phyloP scores from a whole-genome alignment of 106 monocot genomes.

The Hemerocallis citrina region DNA sequence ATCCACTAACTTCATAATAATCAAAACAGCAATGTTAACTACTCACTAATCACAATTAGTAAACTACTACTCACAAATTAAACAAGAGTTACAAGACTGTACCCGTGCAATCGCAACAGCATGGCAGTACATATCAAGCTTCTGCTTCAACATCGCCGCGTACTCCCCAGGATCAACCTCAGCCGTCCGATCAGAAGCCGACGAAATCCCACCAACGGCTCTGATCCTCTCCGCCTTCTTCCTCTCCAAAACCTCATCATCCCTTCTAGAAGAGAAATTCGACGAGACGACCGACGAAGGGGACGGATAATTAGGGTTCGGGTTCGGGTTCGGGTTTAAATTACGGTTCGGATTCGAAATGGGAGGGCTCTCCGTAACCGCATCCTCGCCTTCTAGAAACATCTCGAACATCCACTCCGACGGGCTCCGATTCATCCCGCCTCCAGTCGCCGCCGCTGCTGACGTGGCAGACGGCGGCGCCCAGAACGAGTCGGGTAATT shows the following conservation, averaged over 20 bases:
- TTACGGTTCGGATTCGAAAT: not conserved
- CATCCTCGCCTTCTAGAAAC: conserved; percentile 38
- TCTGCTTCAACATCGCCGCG: conserved; percentile 42
- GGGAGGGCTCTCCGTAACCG: conserved; percentile 2
- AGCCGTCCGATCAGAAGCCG: conserved; percentile 5
- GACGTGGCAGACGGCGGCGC: conserved; percentile 8
- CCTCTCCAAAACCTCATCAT: conserved; percentile 43
- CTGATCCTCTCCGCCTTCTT: conserved; percentile 10
- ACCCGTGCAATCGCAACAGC: conserved; percentile 53
- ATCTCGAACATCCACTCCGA: conserved; percentile 69
- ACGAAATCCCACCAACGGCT: not conserved
- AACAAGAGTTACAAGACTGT: too few relatives aligned
- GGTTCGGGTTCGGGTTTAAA: conserved; percentile 4
- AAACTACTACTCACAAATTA: too few relatives aligned
- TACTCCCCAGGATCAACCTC: conserved; percentile 36
- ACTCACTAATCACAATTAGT: too few relatives aligned
- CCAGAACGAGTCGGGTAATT: conserved; percentile 27
- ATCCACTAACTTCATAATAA: too few relatives aligned
- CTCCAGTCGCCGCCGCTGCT: conserved; percentile 1
- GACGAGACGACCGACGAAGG: conserved; percentile 9
- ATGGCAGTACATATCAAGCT: conserved; percentile 54
- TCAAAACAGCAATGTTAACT: too few relatives aligned
- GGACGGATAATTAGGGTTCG: conserved; percentile 1
- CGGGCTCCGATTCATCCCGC: conserved; percentile 16
- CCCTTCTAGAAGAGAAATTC: conserved; percentile 5